phyloP scores from a whole-genome alignment of 2,329 filamentous ascomycete genomes.

The Talaromyces sp. region DNA sequence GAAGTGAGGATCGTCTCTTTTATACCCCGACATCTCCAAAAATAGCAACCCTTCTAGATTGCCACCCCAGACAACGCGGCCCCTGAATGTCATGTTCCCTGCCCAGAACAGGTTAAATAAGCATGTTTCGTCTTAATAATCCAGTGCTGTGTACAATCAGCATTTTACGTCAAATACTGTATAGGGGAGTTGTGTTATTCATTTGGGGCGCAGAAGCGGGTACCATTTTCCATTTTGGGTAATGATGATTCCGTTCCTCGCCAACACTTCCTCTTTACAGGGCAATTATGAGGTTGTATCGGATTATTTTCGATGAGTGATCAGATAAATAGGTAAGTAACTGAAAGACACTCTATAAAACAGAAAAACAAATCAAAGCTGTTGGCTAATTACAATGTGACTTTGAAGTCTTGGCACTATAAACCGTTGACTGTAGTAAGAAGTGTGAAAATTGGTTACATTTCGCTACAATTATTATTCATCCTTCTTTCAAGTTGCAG shows the following conservation, averaged over 20 bases:
- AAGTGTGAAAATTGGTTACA: not conserved
- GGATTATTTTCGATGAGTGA: not conserved
- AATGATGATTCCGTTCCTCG: not conserved
- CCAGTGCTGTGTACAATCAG: not conserved
- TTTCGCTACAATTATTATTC: not conserved
- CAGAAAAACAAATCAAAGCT: not conserved
- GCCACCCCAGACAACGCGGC: not conserved
- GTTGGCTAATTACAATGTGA: not conserved
- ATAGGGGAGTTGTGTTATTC: not conserved
- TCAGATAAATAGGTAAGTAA: not conserved
- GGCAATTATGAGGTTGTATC: not conserved
- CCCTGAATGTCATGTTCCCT: not conserved
- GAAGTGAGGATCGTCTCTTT: not conserved
- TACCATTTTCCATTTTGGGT: not conserved
- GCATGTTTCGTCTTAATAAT: not conserved
- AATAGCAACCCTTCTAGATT: not conserved
- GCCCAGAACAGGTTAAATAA: not conserved
- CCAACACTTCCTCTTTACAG: not conserved
- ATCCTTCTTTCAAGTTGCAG: not conserved
- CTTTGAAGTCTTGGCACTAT: not conserved
- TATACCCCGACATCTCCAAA: not conserved
- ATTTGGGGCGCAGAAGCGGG: not conserved
- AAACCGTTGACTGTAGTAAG: not conserved
- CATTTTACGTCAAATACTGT: not conserved
- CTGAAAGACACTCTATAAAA: not conserved